Evolutionary conservation across 305 asterid genomes (phyloP), one percentile per base, ranked within the genome.

Genomic region (Fraxinus baroniana): DNA sequence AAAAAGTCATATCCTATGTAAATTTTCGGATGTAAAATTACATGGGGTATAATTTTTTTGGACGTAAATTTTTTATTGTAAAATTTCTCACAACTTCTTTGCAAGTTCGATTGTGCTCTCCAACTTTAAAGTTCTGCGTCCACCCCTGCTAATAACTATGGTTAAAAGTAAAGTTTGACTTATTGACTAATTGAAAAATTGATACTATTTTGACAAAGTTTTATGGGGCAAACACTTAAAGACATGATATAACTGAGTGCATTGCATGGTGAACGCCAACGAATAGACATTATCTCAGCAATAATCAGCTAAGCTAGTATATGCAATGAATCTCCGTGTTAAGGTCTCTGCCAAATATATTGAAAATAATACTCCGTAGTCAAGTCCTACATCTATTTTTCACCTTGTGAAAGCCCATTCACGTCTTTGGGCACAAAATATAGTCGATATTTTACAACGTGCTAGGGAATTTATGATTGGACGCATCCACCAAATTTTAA

Each of bases 401-500:
- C 10, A 18, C 66, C 66, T 57, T 57, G 24, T n/a, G 9, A n/a
- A 55, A 17, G 66, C 66, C 22, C 66, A 55, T 55, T 55, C n/a
- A 46, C 6, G 5, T 46, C 57, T 46, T 6, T 18, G 10, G 70
- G 73, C 26, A 24, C 35, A 64, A 22, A 64, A 3, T 22, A 30
- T 8, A 64, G 33, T 8, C n/a, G 36, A 22, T 24, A 22, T 24
- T n/a, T 64, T 24, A 26, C 33, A 64, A 24, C 35, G 9, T 4
- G 0, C 72, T 62, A 4, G 18, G 72, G 13, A 0, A 22, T 9
- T 22, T 13, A 64, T 30, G 10, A 39, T 57, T 60, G 46, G 78
- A 62, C 28, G 18, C 75, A 71, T 49, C 18, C 26, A 44, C 15
- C 26, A 74, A 80, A 78, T 64, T 20, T 78, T 80, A 78, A 78